Evolutionary conservation across 345 rosid species (phyloP).

Genomic region (Aethionema arabicum): DNA sequence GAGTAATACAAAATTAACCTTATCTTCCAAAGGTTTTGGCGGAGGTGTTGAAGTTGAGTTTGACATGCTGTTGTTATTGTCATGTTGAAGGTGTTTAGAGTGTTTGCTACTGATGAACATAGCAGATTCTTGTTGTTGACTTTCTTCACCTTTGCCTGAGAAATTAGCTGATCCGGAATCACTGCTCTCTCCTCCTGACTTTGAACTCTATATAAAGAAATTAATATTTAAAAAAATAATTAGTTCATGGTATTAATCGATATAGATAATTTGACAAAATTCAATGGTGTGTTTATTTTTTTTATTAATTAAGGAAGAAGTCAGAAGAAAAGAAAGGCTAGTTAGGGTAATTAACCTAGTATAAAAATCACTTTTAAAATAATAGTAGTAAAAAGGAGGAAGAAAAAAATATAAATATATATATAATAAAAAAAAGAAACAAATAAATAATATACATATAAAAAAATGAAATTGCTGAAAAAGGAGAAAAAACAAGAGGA

Average conservation of each 20-base stretch:
- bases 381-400: conserved; percentile 29
- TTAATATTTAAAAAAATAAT: neutral
- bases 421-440: conserved; percentile 12
- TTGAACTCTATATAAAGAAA: conserved; percentile 55
- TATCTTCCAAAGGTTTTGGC: conserved; percentile 64
- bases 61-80: conserved; percentile 52
- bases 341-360: conserved; percentile 19
- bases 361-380: conserved; percentile 33
- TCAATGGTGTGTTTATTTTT: neutral
- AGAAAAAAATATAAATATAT: conserved; percentile 26
- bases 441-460: neutral
- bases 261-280: conserved; percentile 31
- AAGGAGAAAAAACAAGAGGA: conserved; percentile 39
- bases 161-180: conserved; percentile 88
- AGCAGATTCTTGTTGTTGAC: conserved; percentile 80
- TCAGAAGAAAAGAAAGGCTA: conserved; percentile 15
- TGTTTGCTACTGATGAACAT: conserved; percentile 47
- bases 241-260: conserved; percentile 29
- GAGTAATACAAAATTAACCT: conserved; percentile 43
- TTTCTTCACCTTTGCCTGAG: conserved; percentile 63
- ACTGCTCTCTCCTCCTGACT: conserved; percentile 72
- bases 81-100: conserved; percentile 37
- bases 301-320: conserved; percentile 23
- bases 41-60: conserved; percentile 49
- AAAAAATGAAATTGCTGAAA: conserved; percentile 15